A percentile compares a stretch with the other conserved stretches of the same genome.
phyloP scores from a whole-genome alignment of 306 rosid species.

The Urtica urens region DNA sequence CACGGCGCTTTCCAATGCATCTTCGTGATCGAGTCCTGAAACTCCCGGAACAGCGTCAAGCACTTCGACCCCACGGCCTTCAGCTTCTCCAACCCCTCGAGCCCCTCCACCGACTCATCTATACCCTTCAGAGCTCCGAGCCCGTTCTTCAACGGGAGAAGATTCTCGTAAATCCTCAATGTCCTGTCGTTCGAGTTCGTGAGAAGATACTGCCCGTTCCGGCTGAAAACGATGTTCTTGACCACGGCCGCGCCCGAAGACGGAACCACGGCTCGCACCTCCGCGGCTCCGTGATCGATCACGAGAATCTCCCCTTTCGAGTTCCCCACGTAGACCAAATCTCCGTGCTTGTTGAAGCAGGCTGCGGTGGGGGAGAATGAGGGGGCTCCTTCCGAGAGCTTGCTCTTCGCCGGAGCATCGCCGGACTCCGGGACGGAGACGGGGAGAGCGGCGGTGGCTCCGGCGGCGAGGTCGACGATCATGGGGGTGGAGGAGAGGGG shows the following conservation, averaged over 20 bases:
- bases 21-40: slow-evolving; percentile 90
- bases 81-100: slow-evolving; percentile 55
- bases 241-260: slow-evolving; percentile 70
- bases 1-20: slow-evolving; percentile 99
- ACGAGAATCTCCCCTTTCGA: slow-evolving; percentile 94
- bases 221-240: slow-evolving; percentile 84
- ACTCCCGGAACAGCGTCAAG: slow-evolving; percentile 72
- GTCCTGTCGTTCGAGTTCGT: slow-evolving; percentile 89
- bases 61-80: slow-evolving; percentile 71
- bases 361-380: slow-evolving; percentile 88
- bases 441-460: slow-evolving; percentile 54
- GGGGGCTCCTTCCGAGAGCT: slow-evolving; percentile 61
- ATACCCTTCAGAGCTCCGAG: slow-evolving; percentile 40
- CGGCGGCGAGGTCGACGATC: slow-evolving; percentile 71
- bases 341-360: slow-evolving; percentile 76
- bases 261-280: slow-evolving; percentile 63
- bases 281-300: slow-evolving; percentile 40
- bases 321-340: slow-evolving; percentile 81
- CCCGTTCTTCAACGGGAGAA: slow-evolving; percentile 64
- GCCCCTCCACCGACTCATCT: slow-evolving; percentile 26
- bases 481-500: slow-evolving; percentile 93
- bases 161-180: slow-evolving; percentile 82
- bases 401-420: slow-evolving; percentile 49
- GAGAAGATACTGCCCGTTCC: slow-evolving; percentile 81
- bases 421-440: slow-evolving; percentile 45